Base-by-base conservation (phyloP, 176 grass and related monocot species). In the Eragrostis nindensis region DNA sequence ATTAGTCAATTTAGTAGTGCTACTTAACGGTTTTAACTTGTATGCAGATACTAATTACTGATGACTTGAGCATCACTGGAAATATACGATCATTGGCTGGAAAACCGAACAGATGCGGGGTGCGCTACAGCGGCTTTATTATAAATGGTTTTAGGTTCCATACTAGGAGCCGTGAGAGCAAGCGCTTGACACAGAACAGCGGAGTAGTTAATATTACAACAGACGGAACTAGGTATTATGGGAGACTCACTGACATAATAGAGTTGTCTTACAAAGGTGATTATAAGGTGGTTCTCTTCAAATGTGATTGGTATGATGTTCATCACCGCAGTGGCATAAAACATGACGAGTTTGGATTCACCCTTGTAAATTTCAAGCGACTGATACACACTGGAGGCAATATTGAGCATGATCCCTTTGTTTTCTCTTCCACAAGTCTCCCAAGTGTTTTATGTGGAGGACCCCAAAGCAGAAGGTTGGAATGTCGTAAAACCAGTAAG, bases 341-440 rank as follows among this genome's bases (percentile, higher is more conserved):
- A 56, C 18, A 56, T 56, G 54, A 56, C 8, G 54, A 56, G 54
- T 56, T 56, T 56, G 54, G 54, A 56, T 56, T 56, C 18, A 56
- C 54, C 7, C 54, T 56, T 22, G 21, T 66, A 19, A 66, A 66
- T 26, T 66, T 66, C 36, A 66, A 66, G 11, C 17, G 7, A 40
- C 10, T 66, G 64, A 66, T 66, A 41, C 32, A 66, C 36, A 42
- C 36, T 21, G 5, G 64, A 41, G 36, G 19, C 7, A 66, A 66
- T 36, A 66, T 66, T 9, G 36, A 66, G 36, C 64, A 66, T 66
- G 64, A 66, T 41, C 64, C 64, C 27, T 66, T 41, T n/a, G 64
- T 66, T 18, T 66, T 66, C 32, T 75, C 71, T 15, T 57, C 52
- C 52, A 24, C 71, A 74, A 59, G n/a, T 75, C 3, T 22, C 39